These are phyloP conservation scores for Plectranthus barbatus DNA, from an alignment of 257 asterid species.

Conservation along the genomic window DNA sequence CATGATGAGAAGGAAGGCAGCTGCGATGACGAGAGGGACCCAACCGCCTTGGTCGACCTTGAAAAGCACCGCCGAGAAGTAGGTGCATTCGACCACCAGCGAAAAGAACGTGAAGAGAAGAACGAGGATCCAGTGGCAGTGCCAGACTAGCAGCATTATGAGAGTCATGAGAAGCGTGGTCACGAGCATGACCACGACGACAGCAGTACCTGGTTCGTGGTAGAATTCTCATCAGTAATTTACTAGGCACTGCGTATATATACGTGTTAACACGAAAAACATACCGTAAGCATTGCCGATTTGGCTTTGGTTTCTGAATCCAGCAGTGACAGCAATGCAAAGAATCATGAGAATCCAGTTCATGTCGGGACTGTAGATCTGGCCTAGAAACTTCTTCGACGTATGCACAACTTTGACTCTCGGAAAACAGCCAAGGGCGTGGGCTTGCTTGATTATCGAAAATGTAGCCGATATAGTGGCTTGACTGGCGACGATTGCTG, in stretches of 20 bases:
- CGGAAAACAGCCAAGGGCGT: slow-evolving; percentile 91
- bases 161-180: slow-evolving; percentile 89
- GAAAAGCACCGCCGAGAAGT: slow-evolving; percentile 78
- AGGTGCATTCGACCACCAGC: slow-evolving; percentile 64
- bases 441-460: slow-evolving; percentile 95
- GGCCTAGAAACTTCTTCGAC: slow-evolving; percentile 84
- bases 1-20: slow-evolving; percentile 79
- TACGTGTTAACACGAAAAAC: not conserved
- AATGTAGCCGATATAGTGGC: slow-evolving; percentile 92
- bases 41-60: slow-evolving; percentile 95
- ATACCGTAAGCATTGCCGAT: slow-evolving; percentile 94
- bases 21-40: slow-evolving; percentile 94
- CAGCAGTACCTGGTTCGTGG: slow-evolving; percentile 64
- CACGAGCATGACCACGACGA: slow-evolving; percentile 86
- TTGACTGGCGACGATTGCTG: slow-evolving; percentile 96
- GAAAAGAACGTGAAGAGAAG: slow-evolving; percentile 66
- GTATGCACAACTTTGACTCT: slow-evolving; percentile 96
- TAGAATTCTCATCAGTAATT: too few species aligned
- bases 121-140: slow-evolving; percentile 85
- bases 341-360: slow-evolving; percentile 96
- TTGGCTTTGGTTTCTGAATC: slow-evolving; percentile 89
- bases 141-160: slow-evolving; percentile 92
- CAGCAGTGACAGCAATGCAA: slow-evolving; percentile 95
- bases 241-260: too few species aligned
- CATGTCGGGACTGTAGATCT: slow-evolving; percentile 85